Conservation (phyloP, 306 rosid genomes). For the Fagus crenata region DNA sequence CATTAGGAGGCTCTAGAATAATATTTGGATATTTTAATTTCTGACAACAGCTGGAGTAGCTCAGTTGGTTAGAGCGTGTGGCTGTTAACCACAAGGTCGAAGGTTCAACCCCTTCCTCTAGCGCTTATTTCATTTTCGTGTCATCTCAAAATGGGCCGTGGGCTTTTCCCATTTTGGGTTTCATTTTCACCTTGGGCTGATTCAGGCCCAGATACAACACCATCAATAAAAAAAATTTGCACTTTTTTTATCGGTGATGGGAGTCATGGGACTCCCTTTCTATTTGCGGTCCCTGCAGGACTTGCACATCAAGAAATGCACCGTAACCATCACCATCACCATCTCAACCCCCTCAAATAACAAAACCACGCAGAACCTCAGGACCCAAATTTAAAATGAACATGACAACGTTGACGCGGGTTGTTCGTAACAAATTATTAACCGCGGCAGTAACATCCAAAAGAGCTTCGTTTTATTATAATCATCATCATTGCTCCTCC, state of each 20-base stretch:
- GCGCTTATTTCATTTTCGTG: not conserved
- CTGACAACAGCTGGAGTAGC: not conserved
- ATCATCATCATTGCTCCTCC: constrained; percentile 21
- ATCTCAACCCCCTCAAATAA: too few relatives aligned
- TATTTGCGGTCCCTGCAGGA: not conserved
- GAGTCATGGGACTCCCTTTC: too few relatives aligned
- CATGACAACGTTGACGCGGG: constrained; percentile 19
- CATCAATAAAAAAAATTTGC: too few relatives aligned
- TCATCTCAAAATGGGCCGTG: not conserved
- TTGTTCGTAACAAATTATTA: constrained; percentile 8
- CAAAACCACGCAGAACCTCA: too few relatives aligned
- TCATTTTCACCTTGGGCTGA: too few relatives aligned
- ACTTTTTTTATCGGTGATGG: too few relatives aligned
- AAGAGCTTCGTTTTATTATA: constrained; percentile 5
- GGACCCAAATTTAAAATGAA: not conserved
- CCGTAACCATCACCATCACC: not conserved
- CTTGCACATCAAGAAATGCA: constrained; percentile 30
- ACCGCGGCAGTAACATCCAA: not conserved
- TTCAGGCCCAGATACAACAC: too few relatives aligned
- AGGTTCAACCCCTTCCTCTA: constrained; percentile 31
- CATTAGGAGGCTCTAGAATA: too few relatives aligned
- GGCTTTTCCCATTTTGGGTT: too few relatives aligned
- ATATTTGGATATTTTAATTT: too few relatives aligned
- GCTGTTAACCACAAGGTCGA: constrained; percentile 36
- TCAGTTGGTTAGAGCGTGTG: constrained; percentile 32